Evolutionary conservation across 1,139 yeast genomes (phyloP).

Genomic region (Ashbya aceris): DNA sequence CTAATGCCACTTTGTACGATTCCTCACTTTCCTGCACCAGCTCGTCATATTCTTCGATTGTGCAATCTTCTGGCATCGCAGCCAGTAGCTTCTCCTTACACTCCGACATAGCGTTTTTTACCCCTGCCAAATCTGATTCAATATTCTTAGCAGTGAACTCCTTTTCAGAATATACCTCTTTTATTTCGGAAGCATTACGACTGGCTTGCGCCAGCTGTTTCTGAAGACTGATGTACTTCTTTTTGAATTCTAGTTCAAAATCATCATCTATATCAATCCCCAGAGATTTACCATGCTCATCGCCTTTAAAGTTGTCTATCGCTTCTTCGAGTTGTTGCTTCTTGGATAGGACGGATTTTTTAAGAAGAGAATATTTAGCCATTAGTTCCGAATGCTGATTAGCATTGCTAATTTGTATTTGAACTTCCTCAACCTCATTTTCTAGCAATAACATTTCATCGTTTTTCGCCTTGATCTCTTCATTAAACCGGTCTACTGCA

Average conservation of each 20-base stretch:
- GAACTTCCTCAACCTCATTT: constrained; percentile 44
- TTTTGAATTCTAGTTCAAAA: constrained; percentile 19
- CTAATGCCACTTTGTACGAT: constrained; percentile 49
- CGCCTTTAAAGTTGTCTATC: constrained; percentile 11
- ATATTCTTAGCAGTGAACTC: constrained; percentile 10
- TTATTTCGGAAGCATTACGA: constrained; percentile 10
- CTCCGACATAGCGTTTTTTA: constrained; percentile 2
- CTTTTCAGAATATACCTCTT: constrained; percentile 14
- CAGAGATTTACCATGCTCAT: constrained; percentile 9
- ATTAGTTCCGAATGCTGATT: constrained; percentile 52
- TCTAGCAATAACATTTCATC: constrained; percentile 38
- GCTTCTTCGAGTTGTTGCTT: constrained; percentile 11
- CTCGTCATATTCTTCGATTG: constrained; percentile 42
- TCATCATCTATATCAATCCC: constrained; percentile 11
- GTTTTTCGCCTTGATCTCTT: constrained; percentile 36
- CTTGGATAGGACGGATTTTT: constrained; percentile 18
- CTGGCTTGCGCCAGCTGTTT: constrained; percentile 14
- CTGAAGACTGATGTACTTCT: constrained; percentile 15
- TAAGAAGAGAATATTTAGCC: constrained; percentile 41
- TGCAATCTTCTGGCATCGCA: constrained; percentile 35
- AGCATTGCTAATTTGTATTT: constrained; percentile 40
- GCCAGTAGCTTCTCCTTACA: constrained; percentile 10
- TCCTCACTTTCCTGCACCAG: constrained; percentile 49
- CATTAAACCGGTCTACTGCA: constrained; percentile 30
- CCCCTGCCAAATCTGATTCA: constrained; percentile 14